A percentile compares a stretch with the other conserved stretches of the same genome.
These are phyloP conservation scores for Cordyceps militaris DNA, from an alignment of 2,329 filamentous ascomycete genomes.

Conservation along the genomic window DNA sequence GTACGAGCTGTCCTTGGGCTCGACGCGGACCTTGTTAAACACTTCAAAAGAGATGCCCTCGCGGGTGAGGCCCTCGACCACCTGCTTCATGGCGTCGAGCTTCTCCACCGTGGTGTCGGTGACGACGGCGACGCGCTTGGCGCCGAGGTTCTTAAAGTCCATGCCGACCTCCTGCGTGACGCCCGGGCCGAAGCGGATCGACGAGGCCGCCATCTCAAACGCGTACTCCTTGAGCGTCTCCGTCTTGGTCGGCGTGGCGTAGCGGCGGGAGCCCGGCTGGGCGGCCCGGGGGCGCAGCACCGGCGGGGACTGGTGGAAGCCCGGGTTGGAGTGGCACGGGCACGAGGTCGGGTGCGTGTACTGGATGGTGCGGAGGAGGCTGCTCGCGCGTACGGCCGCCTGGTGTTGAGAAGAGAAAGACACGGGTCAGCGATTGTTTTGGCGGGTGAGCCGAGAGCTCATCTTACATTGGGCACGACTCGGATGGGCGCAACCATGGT, in stretches of 20 bases:
- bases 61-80: conserved; percentile 67
- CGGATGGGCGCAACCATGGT: conserved; percentile 21
- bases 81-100: conserved; percentile 84
- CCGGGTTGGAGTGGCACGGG: conserved; percentile 87
- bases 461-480: conserved; percentile 29
- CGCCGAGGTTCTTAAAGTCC: conserved; percentile 89
- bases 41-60: conserved; percentile 78
- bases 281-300: conserved; percentile 45
- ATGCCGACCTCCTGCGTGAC: conserved; percentile 95
- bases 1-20: conserved; percentile 91
- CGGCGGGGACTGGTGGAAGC: conserved; percentile 60
- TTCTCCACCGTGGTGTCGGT: conserved; percentile 78
- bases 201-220: conserved; percentile 96
- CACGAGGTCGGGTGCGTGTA: conserved; percentile 81
- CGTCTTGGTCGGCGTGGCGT: conserved; percentile 62
- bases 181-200: conserved; percentile 88
- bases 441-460: not conserved
- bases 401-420: conserved; percentile 21
- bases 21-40: conserved; percentile 72
- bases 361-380: conserved; percentile 80
- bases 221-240: conserved; percentile 84
- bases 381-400: conserved; percentile 59
- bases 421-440: not conserved
- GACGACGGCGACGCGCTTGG: conserved; percentile 82
- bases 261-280: conserved; percentile 37